Evolutionary conservation across 345 rosid genomes (phyloP), one percentile per base, ranked within the genome.

Genomic region (Aegle marmelos): DNA sequence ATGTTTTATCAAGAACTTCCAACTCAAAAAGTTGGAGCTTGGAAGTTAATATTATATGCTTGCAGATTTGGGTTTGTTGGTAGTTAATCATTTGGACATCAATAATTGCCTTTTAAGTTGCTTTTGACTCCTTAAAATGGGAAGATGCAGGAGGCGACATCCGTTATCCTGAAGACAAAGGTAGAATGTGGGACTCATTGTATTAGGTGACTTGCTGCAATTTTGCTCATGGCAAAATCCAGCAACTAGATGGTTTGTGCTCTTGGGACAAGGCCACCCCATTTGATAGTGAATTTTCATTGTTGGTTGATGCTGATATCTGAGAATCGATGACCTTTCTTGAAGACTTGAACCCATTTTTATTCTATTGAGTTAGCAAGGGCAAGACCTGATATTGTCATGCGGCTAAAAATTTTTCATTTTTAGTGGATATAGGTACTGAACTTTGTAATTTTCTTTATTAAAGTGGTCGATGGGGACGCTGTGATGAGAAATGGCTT

Each of bases 71-170:
- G 54, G 63, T 13, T 45, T 13, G 7, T 22, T 39, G 0, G 17
- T 39, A 45, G 1, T 41, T 22, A 60, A 13, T 27, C 56, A 25
- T 41, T 37, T 61, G 69, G 33, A 48, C 30, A 60, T 24, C 28
- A 30, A 24, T 45, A 11, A 33, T 57, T 37, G 27, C 27, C 56
- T 57, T 74, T 74, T 39, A 56, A 66, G 30, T 31, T 28, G 58
- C 33, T 33, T 70, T 76, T 33, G 57, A 76, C 63, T 76, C 9
- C 61, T 67, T 34, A 28, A 28, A 30, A 24, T 22, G 68, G 63
- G 58, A 77, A 76, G 75, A 73, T 89, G 88, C 93, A 93, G 94
- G 94, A 84, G 95, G 85, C 83, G 95, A 78, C 97, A 93, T 82
- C 95, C 95, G 5, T 69, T 89, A 78, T 79, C 90, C 48, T 89